Base-by-base conservation (phyloP, 768 basidiomycete species). In the Psilocybe subaeruginosa region DNA sequence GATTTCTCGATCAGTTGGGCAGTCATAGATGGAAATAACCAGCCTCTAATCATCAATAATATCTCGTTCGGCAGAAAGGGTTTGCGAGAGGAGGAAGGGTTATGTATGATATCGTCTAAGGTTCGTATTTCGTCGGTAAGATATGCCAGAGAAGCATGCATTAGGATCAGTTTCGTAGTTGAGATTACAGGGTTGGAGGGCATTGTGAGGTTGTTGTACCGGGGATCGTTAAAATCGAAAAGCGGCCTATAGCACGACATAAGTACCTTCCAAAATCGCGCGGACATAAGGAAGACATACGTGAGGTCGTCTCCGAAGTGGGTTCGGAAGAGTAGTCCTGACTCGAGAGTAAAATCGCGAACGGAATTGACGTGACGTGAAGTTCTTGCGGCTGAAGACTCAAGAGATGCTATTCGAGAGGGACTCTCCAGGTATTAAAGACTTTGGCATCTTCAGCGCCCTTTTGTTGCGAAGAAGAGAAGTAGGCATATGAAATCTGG, bases 61-160 rank as follows among this genome's bases (percentile, higher is more conserved):
- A 87, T 63, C 62, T 88, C 86, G 19, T 78, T 64, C 14, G 86
- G 86, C 19, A 87, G 70, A 0, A 62, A 55, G 43, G 59, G 43
- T 56, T 56, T 65, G 39, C 54, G 60, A 47, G 69, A 60, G 27
- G 59, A 52, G n/a, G 59, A 61, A 23, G 52, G 35, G 48, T 54
- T 60, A 14, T 53, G 68, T 53, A 81, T 76, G 65, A 79, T 69
- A 3, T 69, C 62, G 64, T 83, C 81, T 58, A 83, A 63, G 12
- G 80, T 74, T 50, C 70, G 73, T 65, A 86, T 66, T 67, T 82
- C 73, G 8, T 78, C 78, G 41, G 85, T 83, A 23, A 81, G 58
- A 58, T 76, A 65, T 16, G 85, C 82, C 62, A 88, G 82, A 55
- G 80, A 70, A 16, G 85, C 79, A 61, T 88, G 85, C 64, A 80